Base-by-base conservation (phyloP, 495 filamentous ascomycete species). In the Daldinia childiae region DNA sequence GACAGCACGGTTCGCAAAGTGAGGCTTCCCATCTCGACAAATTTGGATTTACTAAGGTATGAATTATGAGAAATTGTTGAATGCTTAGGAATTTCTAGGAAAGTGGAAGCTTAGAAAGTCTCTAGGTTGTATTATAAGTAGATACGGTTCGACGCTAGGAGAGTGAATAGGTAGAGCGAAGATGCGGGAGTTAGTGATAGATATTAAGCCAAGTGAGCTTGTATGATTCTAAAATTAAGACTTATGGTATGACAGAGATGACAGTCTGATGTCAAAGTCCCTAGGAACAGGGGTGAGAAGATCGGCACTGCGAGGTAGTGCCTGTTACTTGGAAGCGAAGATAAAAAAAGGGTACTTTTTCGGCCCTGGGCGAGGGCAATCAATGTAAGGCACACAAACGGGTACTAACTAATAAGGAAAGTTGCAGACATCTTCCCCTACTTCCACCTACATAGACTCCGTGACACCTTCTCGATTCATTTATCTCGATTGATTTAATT, bases 381-480 rank as follows among this genome's bases (percentile, higher is more conserved):
- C 36, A 73, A 73, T 68, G 70, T 58, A 64, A 68, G 70, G 70
- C 56, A 73, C 70, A 36, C 14, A 57, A 61, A 60, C 38, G 39
- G 26, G 57, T 27, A 54, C 45, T 39, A 64, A 29, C 65, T 54
- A 73, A 62, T 68, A 58, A 61, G 61, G 61, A 61, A 68, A 68
- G 56, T 64, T 62, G 51, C 61, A 65, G 57, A 56, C 29, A 14
- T 12, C 29, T 19, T 39, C 45, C 60, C 57, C 70, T 68, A 27
- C 48, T 38, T 43, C 57, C 51, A 65, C 56, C 56, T 39, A 57
- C 56, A 54, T 65, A 52, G 14, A 17, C 50, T 62, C 30, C 61
- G 70, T 73, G 51, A 65, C 60, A 73, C 70, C 70, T 73, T 68
- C 70, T 73, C 19, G 6, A 62, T 73, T 60, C 6, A 38, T 45